Base-by-base conservation (phyloP, 1,139 yeast species). In the Dujonia santamariae region DNA sequence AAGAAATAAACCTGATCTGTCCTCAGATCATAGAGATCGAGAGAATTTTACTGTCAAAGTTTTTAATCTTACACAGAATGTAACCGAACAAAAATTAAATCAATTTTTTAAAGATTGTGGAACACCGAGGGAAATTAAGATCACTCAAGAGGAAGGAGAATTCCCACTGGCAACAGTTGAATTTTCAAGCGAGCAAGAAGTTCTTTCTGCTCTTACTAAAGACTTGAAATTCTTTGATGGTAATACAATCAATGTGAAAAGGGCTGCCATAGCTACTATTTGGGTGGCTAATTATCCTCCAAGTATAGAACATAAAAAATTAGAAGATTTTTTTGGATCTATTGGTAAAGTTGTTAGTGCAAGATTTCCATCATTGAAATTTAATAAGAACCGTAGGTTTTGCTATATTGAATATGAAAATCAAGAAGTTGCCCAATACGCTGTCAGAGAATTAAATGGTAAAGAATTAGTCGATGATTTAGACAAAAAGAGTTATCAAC, bases 211-310 rank as follows among this genome's bases (percentile, higher is more conserved):
- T 0, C 53, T 83, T 31, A 80, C 90, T 0, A 78, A 72, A 42
- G 72, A 77, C 26, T 62, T 60, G 39, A 83, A 81, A 47, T 46
- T 37, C 17, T 39, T 84, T 0, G 63, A 63, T 0, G 43, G 48
- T 3, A 14, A 36, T 9, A 67, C 63, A 28, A 59, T 85, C 0
- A 37, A 50, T 3, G 85, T 87, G 0, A 55, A 50, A 4, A 57
- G 73, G 25, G 61, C 75, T 1, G 44, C 53, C 14, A 61, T 69
- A 5, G 62, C 75, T 9, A 79, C 84, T 0, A 46, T 84, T 0
- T 84, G 82, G 76, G 79, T 78, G 2, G 75, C 94, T 0, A 86
- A 86, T 47, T 86, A 74, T 46, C 88, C 95, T 0, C 82, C 88
- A 0, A 51, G 63, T 1, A 72, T 56, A 46, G 63, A 68, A 0